Evolutionary conservation across 495 filamentous ascomycete species (phyloP), one percentile per base, ranked within the genome.

Genomic region (Aspergillus cavernicola): DNA sequence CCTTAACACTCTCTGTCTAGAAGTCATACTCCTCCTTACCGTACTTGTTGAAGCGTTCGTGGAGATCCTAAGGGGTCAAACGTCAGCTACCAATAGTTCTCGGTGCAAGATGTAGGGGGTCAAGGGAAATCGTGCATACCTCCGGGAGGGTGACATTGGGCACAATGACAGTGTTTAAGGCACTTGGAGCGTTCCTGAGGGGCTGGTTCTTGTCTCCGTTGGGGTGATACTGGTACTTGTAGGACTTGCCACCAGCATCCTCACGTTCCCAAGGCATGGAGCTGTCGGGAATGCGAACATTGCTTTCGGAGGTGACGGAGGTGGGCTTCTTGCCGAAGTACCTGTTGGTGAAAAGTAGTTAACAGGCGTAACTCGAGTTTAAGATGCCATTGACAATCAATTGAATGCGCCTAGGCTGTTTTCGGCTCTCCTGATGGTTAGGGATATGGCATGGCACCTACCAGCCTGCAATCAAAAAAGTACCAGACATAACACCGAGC

Each of bases 1-100:
- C 37, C 52, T 40, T 18, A 33, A 51, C 35, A 43, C n/a, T 44
- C 48, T 56, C 45, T 42, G 43, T 64, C 59, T 68, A 77, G 62
- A 72, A 75, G 62, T 77, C 73, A 62, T 69, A 77, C 65, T 77
- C 73, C 64, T 97, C 93, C 83, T 97, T 97, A 72, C 92, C 93
- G 80, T 85, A 96, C 82, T 98, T 98, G 84, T 98, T 98, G 81
- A 84, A 97, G 69, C 85, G 85, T 60, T 97, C 93, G 74, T 98
- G 93, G 50, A 95, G 81, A 43, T 82, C 75, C 93, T 96, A 46
- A 1, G 33, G 20, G 16, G n/a, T 40, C 1, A 4, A 1, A 15
- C 3, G 20, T 52, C 50, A 57, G 15, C 49, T 37, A 55, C n/a
- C 38, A 38, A 48, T 68, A 45, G 70, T 23, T 24, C 19, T 18